Evolutionary conservation across 371 early-diverging fungal genomes (phyloP), one percentile per base, ranked within the genome.

Genomic region (Rhizopus delemar): DNA sequence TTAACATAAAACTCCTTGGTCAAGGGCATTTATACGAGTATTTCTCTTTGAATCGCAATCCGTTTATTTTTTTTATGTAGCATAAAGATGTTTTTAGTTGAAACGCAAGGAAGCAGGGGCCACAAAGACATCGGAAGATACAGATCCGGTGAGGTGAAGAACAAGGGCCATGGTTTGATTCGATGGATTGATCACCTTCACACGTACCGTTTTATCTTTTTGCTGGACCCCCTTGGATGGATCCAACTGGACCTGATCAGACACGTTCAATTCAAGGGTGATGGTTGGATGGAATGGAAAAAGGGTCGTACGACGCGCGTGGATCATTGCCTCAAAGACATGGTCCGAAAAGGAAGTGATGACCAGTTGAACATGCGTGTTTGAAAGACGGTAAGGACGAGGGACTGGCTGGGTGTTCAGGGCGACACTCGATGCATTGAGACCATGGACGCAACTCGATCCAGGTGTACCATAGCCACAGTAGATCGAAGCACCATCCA

Each of bases 101-200:
- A 66, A 53, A 33, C 57, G 52, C 22, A 60, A 38, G n/a, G 66
- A 49, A 39, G 61, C 31, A 33, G 73, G 71, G 13, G 73, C 73
- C 35, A 68, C 66, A 66, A 78, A 78, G 16, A 78, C 63, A 13
- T 62, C 65, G 13, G 58, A 55, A 8, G 60, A 8, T 11, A 75
- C 46, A 5, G 62, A 51, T 36, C 78, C 78, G 7, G 46, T 49
- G 41, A 75, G 39, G 8, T 34, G 29, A 28, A 68, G 46, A n/a
- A 77, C 65, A 8, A 77, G 29, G 3, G 70, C 16, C 71, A 74
- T 74, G 11, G 6, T 36, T 11, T 36, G 36, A n/a, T 69, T 61
- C n/a, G 60, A 57, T 1, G 53, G 53, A 29, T 65, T 73, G 12
- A 59, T 54, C 38, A 70, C 55, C 31, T 65, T 59, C 34, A 73